Percentiles rank a stretch among this genome's conserved stretches.
Evolutionary conservation across 139 green algal species (phyloP).

Genomic region (Gonium pectorale): DNA sequence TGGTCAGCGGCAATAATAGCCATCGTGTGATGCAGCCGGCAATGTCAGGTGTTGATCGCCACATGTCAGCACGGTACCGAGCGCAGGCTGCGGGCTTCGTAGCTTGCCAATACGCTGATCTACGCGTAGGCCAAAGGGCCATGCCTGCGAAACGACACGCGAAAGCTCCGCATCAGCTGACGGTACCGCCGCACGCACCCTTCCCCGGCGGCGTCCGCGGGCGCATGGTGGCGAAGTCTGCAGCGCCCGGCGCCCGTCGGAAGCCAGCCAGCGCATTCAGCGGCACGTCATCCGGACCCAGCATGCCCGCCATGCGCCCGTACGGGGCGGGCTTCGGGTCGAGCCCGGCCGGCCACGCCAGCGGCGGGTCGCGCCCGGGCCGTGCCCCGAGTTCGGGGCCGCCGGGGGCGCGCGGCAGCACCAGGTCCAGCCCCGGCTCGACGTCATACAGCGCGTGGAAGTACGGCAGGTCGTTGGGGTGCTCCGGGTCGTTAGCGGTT

Average conservation of each 20-base stretch:
- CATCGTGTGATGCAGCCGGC: too few relatives aligned
- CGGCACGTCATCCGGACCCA: constrained; percentile 52
- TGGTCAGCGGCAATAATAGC: too few relatives aligned
- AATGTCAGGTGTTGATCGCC: too few relatives aligned
- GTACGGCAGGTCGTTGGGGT: background rate
- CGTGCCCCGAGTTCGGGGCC: background rate
- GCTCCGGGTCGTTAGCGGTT: background rate
- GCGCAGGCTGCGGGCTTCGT: too few relatives aligned
- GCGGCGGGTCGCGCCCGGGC: background rate
- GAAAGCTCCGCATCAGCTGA: too few relatives aligned
- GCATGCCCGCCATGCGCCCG: background rate
- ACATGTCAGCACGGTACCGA: too few relatives aligned
- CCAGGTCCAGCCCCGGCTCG: background rate
- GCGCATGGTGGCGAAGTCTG: constrained; percentile 35
- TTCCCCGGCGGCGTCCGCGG: background rate
- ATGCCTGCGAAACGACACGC: too few relatives aligned
- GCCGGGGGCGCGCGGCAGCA: background rate
- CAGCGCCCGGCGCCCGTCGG: background rate
- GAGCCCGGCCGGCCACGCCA: constrained; percentile 3
- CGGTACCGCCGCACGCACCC: constrained; percentile 3
- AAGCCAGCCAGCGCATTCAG: constrained; percentile 46
- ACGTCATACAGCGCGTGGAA: constrained; percentile 38
- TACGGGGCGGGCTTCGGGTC: background rate
- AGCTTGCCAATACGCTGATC: too few relatives aligned
- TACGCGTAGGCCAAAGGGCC: too few relatives aligned